Conservation (phyloP, 2,329 filamentous ascomycete species). For the Sporothrix brasiliensis region DNA sequence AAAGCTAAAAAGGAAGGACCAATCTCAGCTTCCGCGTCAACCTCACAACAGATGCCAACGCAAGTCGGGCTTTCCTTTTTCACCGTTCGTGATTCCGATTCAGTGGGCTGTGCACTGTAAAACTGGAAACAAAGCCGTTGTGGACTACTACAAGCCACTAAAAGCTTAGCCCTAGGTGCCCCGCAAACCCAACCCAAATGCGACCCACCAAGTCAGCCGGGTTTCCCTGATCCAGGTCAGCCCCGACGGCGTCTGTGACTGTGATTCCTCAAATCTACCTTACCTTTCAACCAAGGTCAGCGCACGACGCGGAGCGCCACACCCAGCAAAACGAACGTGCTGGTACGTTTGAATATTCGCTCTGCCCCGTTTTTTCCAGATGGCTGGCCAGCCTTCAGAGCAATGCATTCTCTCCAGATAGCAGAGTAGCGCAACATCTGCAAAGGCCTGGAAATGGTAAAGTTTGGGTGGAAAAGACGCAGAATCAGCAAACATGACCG, state of each 20-base stretch:
- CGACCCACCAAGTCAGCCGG: too few species aligned
- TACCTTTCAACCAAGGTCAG: background rate
- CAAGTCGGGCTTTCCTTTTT: background rate
- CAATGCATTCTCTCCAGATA: too few species aligned
- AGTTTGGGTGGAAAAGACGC: background rate
- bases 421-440: background rate
- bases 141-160: constrained; percentile 9
- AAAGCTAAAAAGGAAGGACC: background rate
- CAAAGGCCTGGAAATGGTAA: too few species aligned
- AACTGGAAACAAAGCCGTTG: background rate
- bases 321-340: background rate
- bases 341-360: background rate
- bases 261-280: background rate
- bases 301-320: background rate
- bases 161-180: background rate
- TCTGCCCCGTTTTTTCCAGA: too few species aligned
- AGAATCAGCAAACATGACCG: background rate
- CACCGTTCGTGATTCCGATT: background rate
- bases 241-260: background rate
- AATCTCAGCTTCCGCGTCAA: background rate
- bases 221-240: background rate
- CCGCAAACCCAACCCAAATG: constrained; percentile 4
- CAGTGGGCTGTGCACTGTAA: background rate
- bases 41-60: background rate
- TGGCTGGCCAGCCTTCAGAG: too few species aligned